Evolutionary conservation across 306 rosid genomes (phyloP), one percentile per base, ranked within the genome.

Genomic region (Comarum palustre): DNA sequence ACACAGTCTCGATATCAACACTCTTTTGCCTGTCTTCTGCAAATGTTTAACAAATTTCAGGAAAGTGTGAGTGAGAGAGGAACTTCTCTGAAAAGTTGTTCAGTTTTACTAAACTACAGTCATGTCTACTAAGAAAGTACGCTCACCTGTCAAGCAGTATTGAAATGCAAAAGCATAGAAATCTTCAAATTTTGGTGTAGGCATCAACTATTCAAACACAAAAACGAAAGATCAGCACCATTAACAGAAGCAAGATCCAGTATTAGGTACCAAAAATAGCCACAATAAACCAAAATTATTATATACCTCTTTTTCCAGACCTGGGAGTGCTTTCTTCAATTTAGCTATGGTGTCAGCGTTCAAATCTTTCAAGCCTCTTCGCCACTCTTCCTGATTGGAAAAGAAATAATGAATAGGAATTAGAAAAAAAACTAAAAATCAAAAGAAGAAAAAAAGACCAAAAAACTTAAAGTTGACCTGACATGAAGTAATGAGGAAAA

Each of bases 1-100:
- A 87, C 14, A 79, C 54, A 67, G 89, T 85, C 63, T 87, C 96
- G 63, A 85, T 69, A 71, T 89, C 96, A 74, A 89, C 73, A 66
- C 83, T 87, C 84, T 85, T 85, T 78, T 87, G 90, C 82, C 68
- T 83, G 45, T 85, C 92, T 73, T 89, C 96, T 89, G 92, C 1
- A 63, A 82, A 73, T 70, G 20, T 54, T 54, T 38, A 54, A 55
- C 51, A 64, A 54, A 55, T 71, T 71, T 71, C 51, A 71, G 38
- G 43, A 2, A n/a, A 32, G 8, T 10, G 24, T 61, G 66, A 61
- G 66, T 17, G 20, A 19, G 61, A 48, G 27, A 50, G 51, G 41
- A 4, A 69, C 3, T 27, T 32, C 54, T 38, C 63, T 36, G 2
- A 0, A 12, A 19, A 7, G 17, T 34, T 69, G 38, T 20, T 48